Percentiles rank a stretch among this genome's conserved stretches.
phyloP scores from a whole-genome alignment of 1,284 basidiomycete species.

The Cutaneotrichosporon spelunceum region DNA sequence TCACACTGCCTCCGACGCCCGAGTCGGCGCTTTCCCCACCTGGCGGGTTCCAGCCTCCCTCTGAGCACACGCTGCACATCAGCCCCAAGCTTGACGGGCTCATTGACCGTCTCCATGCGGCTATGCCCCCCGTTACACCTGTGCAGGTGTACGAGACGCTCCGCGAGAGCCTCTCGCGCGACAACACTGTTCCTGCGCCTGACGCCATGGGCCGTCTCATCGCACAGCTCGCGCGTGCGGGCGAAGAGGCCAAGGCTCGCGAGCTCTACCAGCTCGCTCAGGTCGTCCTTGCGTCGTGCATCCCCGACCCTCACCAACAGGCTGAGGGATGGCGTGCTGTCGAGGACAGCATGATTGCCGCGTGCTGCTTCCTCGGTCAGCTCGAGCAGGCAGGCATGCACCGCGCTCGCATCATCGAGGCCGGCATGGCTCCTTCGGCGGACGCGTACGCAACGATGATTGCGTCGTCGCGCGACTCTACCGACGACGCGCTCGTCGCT shows the following conservation, averaged over 20 bases:
- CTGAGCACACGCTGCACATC: constrained; percentile 22
- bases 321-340: constrained; percentile 66
- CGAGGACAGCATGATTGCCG: constrained; percentile 85
- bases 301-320: constrained; percentile 43
- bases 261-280: constrained; percentile 71
- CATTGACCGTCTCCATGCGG: constrained; percentile 21
- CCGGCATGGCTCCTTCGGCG: constrained; percentile 73
- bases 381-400: constrained; percentile 76
- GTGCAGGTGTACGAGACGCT: constrained; percentile 19
- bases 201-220: constrained; percentile 63
- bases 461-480: constrained; percentile 80
- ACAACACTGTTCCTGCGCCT: constrained; percentile 30
- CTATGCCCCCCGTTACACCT: constrained; percentile 11
- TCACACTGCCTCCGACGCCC: constrained; percentile 19
- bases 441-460: constrained; percentile 91
- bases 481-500: constrained; percentile 85
- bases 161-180: constrained; percentile 20
- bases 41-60: constrained; percentile 15
- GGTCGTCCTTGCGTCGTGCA: constrained; percentile 55
- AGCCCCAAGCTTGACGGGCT: constrained; percentile 21
- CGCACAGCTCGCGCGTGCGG: constrained; percentile 63
- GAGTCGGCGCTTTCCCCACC: constrained; percentile 14
- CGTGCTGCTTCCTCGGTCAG: constrained; percentile 73
- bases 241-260: constrained; percentile 62
- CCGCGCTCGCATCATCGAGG: constrained; percentile 70